phyloP scores from a whole-genome alignment of 164 flowering plant genomes.

The Nymphaea thermarum region DNA sequence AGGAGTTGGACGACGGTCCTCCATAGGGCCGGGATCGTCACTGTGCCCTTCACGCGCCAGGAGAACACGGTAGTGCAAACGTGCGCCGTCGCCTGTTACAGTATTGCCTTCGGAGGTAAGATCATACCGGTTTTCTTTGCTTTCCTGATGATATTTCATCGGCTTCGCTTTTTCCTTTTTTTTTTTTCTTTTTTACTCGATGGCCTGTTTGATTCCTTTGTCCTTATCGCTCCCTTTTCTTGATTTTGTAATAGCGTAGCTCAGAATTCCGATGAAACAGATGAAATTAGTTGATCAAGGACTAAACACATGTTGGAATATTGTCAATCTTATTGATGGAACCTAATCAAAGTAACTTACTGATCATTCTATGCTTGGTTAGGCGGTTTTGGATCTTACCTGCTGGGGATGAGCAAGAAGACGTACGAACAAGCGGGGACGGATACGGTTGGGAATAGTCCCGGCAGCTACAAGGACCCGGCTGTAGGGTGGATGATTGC shows the following conservation, averaged over 20 bases:
- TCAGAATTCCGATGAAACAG: neutral
- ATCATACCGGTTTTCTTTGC: neutral
- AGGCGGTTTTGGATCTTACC: conserved; percentile 93
- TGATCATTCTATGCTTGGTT: neutral
- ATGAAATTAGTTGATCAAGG: neutral
- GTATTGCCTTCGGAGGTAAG: conserved; percentile 75
- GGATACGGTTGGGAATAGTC: conserved; percentile 38
- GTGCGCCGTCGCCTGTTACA: conserved; percentile 85
- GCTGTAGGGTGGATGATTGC: conserved; percentile 77
- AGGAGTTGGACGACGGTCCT: conserved; percentile 59
- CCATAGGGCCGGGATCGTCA: conserved; percentile 31
- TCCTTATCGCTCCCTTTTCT: neutral
- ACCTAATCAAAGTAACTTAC: neutral
- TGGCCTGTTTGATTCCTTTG: neutral
- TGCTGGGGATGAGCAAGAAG: conserved; percentile 62
- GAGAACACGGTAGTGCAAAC: conserved; percentile 95
- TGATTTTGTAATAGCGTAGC: neutral
- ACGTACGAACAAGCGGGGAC: conserved; percentile 65
- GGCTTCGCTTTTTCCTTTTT: neutral
- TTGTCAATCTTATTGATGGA: neutral
- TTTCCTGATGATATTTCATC: neutral
- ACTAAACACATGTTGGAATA: neutral
- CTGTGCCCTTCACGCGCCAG: conserved; percentile 67
- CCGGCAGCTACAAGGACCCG: conserved; percentile 55
- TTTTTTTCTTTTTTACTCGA: neutral